Conservation (phyloP, 2,329 filamentous ascomycete species). For the Ramichloridium luteum region DNA sequence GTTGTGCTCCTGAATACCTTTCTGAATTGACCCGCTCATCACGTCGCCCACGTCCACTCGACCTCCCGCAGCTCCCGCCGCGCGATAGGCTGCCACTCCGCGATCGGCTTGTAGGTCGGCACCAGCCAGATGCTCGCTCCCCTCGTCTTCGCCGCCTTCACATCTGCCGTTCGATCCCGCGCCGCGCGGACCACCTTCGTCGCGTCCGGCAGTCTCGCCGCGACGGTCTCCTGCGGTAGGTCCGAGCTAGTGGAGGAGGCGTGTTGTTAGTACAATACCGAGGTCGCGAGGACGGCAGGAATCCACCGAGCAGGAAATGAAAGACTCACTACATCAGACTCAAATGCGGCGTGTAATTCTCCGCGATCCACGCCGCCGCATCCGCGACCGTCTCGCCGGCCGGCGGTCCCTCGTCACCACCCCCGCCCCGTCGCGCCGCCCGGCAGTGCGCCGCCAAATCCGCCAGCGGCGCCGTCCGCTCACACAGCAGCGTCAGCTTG, state of each 20-base stretch:
- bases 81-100: constrained; percentile 27
- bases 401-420: constrained; percentile 3
- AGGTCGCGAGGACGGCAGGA: too few relatives aligned
- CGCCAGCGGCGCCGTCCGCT: constrained; percentile 18
- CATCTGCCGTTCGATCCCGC: constrained; percentile 9
- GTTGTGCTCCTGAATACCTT: too few relatives aligned
- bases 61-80: constrained; percentile 15
- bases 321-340: too few relatives aligned
- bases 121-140: constrained; percentile 31
- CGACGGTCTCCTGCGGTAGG: constrained; percentile 6
- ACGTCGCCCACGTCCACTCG: constrained; percentile 7
- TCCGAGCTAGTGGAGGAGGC: too few relatives aligned
- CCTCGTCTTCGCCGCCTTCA: constrained; percentile 8
- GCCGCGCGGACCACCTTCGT: constrained; percentile 14
- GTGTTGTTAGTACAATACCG: too few relatives aligned
- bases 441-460: constrained; percentile 22
- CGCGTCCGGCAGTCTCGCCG: constrained; percentile 15
- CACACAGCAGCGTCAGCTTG: constrained; percentile 28
- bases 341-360: too few relatives aligned
- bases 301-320: too few relatives aligned
- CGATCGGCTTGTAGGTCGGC: constrained; percentile 26
- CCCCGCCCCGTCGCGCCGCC: constrained; percentile 8
- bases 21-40: too few relatives aligned
- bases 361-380: too few relatives aligned
- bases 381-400: too few relatives aligned